Evolutionary conservation across 331 rosid genomes (phyloP).

Genomic region (Ulmus americana): DNA sequence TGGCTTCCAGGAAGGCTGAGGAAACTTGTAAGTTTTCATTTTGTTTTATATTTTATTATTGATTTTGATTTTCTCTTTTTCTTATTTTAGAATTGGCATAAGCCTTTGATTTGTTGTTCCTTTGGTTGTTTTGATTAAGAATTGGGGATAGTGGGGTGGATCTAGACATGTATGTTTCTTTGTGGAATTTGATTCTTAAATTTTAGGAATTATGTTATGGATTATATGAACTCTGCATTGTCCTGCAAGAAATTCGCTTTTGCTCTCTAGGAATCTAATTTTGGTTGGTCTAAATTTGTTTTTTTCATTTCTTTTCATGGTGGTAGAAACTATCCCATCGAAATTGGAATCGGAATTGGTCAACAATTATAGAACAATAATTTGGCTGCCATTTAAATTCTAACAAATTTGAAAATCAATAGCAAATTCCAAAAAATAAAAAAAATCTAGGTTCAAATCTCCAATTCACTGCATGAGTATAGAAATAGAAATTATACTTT

Average conservation of each 20-base stretch:
- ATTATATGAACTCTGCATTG: neutral
- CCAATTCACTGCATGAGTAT: neutral
- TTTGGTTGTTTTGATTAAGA: neutral
- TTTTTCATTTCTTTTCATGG: neutral
- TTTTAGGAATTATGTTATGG: neutral
- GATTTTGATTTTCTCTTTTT: slow-evolving; percentile 6
- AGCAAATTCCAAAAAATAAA: too few relatives aligned
- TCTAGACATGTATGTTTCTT: neutral
- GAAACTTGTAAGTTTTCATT: slow-evolving; percentile 56
- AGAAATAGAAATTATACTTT: neutral
- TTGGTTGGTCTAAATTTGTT: neutral
- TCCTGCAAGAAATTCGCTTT: neutral
- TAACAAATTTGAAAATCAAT: too few relatives aligned
- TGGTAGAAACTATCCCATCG: too few relatives aligned
- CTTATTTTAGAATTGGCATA: neutral
- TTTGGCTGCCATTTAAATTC: too few relatives aligned
- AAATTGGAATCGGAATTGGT: too few relatives aligned
- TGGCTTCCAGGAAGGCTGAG: slow-evolving; percentile 65
- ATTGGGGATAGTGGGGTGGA: neutral
- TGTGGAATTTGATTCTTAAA: slow-evolving; percentile 8
- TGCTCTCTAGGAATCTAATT: neutral
- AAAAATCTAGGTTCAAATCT: too few relatives aligned
- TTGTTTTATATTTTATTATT: neutral
- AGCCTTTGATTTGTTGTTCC: neutral
- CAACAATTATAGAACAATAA: too few relatives aligned